Evolutionary conservation across 495 filamentous ascomycete species (phyloP).

Genomic region (Aspergillus leporis): DNA sequence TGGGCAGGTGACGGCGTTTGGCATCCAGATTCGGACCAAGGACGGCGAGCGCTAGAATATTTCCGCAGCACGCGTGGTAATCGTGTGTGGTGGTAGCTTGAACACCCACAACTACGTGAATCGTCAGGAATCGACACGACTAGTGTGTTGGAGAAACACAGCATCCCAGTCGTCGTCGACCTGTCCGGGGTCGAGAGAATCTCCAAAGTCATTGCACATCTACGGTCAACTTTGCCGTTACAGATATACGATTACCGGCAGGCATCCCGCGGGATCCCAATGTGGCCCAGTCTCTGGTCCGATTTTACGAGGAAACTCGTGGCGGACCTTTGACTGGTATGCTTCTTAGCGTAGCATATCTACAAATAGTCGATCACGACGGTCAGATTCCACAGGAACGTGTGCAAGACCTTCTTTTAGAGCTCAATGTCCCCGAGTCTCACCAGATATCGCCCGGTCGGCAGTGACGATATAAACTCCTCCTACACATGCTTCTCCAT

Average conservation of each 20-base stretch:
- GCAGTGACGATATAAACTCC: slow-evolving; percentile 27
- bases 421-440: too few species aligned
- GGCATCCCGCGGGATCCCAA: slow-evolving; percentile 44
- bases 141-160: slow-evolving; percentile 27
- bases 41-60: slow-evolving; percentile 29
- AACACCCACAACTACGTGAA: slow-evolving; percentile 56
- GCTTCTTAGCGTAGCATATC: slow-evolving; percentile 44
- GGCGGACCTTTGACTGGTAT: slow-evolving; percentile 40
- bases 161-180: slow-evolving; percentile 39
- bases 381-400: slow-evolving; percentile 30
- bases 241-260: slow-evolving; percentile 40
- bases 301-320: slow-evolving; percentile 34
- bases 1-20: slow-evolving; percentile 24
- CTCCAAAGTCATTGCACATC: slow-evolving; percentile 41
- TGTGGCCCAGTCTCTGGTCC: slow-evolving; percentile 32
- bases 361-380: slow-evolving; percentile 38
- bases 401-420: slow-evolving; percentile 25
- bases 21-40: slow-evolving; percentile 39
- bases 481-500: slow-evolving; percentile 32
- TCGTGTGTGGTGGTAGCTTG: slow-evolving; percentile 54
- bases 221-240: slow-evolving; percentile 40
- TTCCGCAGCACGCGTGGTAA: slow-evolving; percentile 52
- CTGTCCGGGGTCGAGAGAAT: slow-evolving; percentile 43
- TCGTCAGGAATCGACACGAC: too few species aligned
- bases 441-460: slow-evolving; percentile 13